These are phyloP conservation scores for Alisma plantagoaquatica DNA, from an alignment of 106 monocot genomes.

Conservation along the genomic window DNA sequence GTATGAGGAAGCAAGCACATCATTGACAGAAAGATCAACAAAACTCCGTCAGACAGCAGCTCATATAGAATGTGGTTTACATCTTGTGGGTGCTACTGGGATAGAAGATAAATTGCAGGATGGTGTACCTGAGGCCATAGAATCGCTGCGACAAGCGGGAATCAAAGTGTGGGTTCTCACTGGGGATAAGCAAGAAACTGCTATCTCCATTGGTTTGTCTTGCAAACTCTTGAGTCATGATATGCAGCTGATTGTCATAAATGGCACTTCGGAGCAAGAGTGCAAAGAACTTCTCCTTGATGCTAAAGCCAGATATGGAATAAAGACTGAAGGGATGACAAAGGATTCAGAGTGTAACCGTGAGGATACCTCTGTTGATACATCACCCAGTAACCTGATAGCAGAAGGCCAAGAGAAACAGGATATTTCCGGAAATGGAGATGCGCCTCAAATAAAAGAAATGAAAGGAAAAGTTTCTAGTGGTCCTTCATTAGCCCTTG, in stretches of 20 bases:
- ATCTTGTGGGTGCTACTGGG: constrained; percentile 87
- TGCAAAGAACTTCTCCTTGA: constrained; percentile 69
- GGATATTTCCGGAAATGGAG: constrained; percentile 4
- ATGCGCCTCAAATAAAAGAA: constrained; percentile 4
- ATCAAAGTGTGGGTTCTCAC: constrained; percentile 99
- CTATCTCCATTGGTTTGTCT: constrained; percentile 93
- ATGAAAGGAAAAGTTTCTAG: constrained; percentile 16
- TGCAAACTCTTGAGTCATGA: constrained; percentile 61
- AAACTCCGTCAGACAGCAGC: constrained; percentile 83
- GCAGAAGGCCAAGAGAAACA: constrained; percentile 1
- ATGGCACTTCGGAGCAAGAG: constrained; percentile 83
- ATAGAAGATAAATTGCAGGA: constrained; percentile 98
- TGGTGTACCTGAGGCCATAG: constrained; percentile 96
- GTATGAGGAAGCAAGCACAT: constrained; percentile 95
- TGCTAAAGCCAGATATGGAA: constrained; percentile 65
- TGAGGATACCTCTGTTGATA: constrained; percentile 3
- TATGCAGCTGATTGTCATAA: constrained; percentile 82
- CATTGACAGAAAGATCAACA: constrained; percentile 60
- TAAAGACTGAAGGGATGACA: constrained; percentile 12
- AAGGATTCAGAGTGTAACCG: not conserved
- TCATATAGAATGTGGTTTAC: constrained; percentile 67
- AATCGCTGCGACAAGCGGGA: constrained; percentile 90
- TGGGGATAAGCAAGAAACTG: constrained; percentile 98
- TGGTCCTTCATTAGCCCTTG: constrained; percentile 50
- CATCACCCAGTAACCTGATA: constrained; percentile 6